These are phyloP conservation scores for Coniochaeta sp. DNA, from an alignment of 2,329 filamentous ascomycete species.

Conservation along the genomic window DNA sequence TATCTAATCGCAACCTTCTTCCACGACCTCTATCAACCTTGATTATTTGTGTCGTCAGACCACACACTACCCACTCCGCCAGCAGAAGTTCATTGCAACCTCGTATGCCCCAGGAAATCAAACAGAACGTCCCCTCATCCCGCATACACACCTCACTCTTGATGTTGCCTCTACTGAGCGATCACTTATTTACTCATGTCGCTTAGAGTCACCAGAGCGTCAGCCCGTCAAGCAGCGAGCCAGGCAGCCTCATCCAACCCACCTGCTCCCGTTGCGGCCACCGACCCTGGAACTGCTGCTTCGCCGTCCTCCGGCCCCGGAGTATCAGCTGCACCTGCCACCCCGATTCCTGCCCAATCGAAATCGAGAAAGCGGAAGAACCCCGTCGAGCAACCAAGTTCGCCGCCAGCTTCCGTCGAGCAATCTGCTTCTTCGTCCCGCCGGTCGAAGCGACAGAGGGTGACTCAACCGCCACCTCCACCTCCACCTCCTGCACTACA, in stretches of 20 bases:
- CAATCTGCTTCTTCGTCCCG: slow-evolving; percentile 35
- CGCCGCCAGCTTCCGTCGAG: slow-evolving; percentile 24
- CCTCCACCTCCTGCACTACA: slow-evolving; percentile 22
- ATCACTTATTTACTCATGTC: slow-evolving; percentile 66
- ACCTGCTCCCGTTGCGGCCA: slow-evolving; percentile 28
- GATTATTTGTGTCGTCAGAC: neutral
- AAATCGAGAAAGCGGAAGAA: slow-evolving; percentile 69
- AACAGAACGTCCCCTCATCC: neutral
- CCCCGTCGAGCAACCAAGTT: slow-evolving; percentile 39
- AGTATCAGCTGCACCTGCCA: neutral
- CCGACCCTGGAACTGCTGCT: slow-evolving; percentile 25
- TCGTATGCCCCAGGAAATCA: neutral
- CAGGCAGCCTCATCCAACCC: slow-evolving; percentile 38
- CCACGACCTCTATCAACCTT: neutral
- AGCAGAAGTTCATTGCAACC: neutral
- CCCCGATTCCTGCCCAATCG: neutral
- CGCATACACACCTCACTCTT: slow-evolving; percentile 6
- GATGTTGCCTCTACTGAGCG: slow-evolving; percentile 8
- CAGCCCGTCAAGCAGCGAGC: slow-evolving; percentile 79
- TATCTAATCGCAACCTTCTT: neutral
- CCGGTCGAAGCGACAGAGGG: slow-evolving; percentile 66
- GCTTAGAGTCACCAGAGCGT: slow-evolving; percentile 91
- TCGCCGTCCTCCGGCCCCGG: slow-evolving; percentile 20
- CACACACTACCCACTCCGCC: neutral
- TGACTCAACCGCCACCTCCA: slow-evolving; percentile 38